phyloP scores from a whole-genome alignment of 2,329 filamentous ascomycete species.

The Dryadomyces quercus-mongolicae region DNA sequence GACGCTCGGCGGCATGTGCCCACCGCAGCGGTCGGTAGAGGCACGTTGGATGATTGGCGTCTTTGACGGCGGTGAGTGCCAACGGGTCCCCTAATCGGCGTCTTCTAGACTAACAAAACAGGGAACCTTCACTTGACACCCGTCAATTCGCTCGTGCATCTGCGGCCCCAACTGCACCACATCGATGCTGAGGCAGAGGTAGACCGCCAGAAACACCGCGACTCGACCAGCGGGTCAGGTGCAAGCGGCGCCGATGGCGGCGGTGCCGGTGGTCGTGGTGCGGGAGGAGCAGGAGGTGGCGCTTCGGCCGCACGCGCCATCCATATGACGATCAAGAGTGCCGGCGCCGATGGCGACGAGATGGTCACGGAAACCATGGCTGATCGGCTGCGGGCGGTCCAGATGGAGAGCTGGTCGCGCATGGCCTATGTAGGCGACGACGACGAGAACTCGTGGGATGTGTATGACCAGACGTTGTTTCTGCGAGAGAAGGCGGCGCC shows the following conservation, averaged over 20 bases:
- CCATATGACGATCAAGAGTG: constrained; percentile 76
- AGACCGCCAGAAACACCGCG: constrained; percentile 29
- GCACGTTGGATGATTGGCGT: constrained; percentile 85
- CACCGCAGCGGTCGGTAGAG: constrained; percentile 50
- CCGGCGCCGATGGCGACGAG: constrained; percentile 45
- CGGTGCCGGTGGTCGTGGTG: constrained; percentile 20
- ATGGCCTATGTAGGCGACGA: constrained; percentile 77
- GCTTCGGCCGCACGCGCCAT: constrained; percentile 57
- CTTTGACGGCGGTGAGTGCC: constrained; percentile 62
- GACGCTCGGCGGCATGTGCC: constrained; percentile 58
- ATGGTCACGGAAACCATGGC: constrained; percentile 60
- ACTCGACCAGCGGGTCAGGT: constrained; percentile 15
- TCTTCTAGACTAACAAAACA: constrained; percentile 19
- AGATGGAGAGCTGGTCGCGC: constrained; percentile 70
- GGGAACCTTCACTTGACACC: constrained; percentile 80
- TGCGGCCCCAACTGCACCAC: constrained; percentile 87
- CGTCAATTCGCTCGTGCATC: constrained; percentile 70
- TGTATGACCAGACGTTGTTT: constrained; percentile 64
- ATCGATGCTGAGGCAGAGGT: constrained; percentile 74
- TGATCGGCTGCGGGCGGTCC: constrained; percentile 62
- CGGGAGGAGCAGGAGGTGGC: constrained; percentile 17
- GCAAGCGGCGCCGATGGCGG: constrained; percentile 23
- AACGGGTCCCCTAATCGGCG: not conserved
- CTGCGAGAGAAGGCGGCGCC: constrained; percentile 20
- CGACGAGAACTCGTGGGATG: constrained; percentile 59